A percentile compares a stretch with the other conserved stretches of the same genome.
phyloP scores from a whole-genome alignment of 1,284 basidiomycete genomes.

The Malassezia pachydermatis region DNA sequence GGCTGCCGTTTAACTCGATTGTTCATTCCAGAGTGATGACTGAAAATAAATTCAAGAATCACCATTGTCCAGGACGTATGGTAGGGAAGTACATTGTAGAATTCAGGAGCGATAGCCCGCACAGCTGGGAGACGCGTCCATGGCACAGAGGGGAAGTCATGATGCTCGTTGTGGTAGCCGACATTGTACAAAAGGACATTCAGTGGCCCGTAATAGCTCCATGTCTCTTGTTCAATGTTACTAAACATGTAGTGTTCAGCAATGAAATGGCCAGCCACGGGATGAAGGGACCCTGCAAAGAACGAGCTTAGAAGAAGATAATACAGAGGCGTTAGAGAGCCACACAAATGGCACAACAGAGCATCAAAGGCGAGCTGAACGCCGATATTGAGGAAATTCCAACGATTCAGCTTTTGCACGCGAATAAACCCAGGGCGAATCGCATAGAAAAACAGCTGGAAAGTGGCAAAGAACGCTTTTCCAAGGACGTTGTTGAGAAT shows the following conservation, averaged over 20 bases:
- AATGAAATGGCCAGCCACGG: constrained; percentile 92
- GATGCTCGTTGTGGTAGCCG: constrained; percentile 97
- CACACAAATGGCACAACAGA: constrained; percentile 45
- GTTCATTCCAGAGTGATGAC: constrained; percentile 33
- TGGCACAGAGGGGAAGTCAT: constrained; percentile 90
- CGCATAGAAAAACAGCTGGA: constrained; percentile 97
- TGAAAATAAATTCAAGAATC: constrained; percentile 83
- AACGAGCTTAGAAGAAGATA: constrained; percentile 82
- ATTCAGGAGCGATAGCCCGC: constrained; percentile 73
- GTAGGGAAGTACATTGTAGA: constrained; percentile 74
- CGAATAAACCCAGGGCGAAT: constrained; percentile 89
- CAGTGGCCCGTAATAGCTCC: constrained; percentile 86
- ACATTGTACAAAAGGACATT: constrained; percentile 94
- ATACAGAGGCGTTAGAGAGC: constrained; percentile 46
- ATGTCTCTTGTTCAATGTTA: constrained; percentile 69
- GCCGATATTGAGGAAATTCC: constrained; percentile 71
- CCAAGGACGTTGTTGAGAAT: constrained; percentile 88
- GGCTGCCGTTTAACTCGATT: constrained; percentile 32
- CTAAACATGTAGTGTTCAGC: constrained; percentile 57
- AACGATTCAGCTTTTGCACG: constrained; percentile 65
- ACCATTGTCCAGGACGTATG: constrained; percentile 92
- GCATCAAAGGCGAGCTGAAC: constrained; percentile 66
- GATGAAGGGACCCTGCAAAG: constrained; percentile 89
- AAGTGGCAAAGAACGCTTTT: constrained; percentile 94
- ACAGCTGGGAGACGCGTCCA: constrained; percentile 89